Conservation (phyloP, 441 rosid species). For the Mallotus japonicus region DNA sequence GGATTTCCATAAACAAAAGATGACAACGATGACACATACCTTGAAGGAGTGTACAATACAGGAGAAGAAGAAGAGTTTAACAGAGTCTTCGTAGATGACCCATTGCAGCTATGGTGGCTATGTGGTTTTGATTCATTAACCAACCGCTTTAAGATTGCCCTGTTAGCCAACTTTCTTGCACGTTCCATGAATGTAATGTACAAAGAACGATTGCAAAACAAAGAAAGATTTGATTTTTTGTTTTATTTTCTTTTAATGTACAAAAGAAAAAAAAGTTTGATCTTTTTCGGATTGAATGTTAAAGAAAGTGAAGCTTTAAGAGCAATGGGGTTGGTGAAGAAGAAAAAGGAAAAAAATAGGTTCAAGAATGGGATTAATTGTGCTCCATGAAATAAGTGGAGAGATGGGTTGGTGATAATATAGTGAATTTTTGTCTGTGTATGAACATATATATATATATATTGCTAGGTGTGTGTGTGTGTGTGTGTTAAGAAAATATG, state of each 20-base stretch:
- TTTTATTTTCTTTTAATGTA: too few relatives aligned
- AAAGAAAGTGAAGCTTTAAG: background rate
- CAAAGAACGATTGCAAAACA: background rate
- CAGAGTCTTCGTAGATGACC: conserved; percentile 34
- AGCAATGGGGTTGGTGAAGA: conserved; percentile 34
- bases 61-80: conserved; percentile 34
- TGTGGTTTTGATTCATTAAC: conserved; percentile 52
- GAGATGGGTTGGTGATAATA: conserved; percentile 29
- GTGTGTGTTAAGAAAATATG: background rate
- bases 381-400: conserved; percentile 16
- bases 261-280: background rate
- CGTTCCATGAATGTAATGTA: conserved; percentile 62
- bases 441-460: background rate
- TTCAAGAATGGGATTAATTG: background rate
- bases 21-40: conserved; percentile 73
- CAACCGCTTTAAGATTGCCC: conserved; percentile 70
- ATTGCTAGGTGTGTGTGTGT: background rate
- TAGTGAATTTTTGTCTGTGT: conserved; percentile 7
- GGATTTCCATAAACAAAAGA: conserved; percentile 38
- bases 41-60: conserved; percentile 52
- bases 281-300: conserved; percentile 9
- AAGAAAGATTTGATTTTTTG: background rate
- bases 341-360: background rate
- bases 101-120: conserved; percentile 32
- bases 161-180: conserved; percentile 79